Conservation (phyloP, 768 basidiomycete genomes). For the Suillus luteus region DNA sequence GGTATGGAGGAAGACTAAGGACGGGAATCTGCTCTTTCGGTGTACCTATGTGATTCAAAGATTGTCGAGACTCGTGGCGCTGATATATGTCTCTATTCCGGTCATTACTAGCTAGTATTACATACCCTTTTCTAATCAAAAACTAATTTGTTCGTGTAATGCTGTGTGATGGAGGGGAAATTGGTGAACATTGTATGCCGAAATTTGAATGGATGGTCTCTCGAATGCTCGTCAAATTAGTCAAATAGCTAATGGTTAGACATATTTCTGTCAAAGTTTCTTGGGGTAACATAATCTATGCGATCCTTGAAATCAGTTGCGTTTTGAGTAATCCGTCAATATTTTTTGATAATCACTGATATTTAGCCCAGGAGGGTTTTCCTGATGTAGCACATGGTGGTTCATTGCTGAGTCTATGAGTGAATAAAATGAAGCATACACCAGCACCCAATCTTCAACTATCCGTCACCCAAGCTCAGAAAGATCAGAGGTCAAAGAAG, state of each 20-base stretch:
- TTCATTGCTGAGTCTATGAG: too few relatives aligned
- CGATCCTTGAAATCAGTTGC: background rate
- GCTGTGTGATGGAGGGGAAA: background rate
- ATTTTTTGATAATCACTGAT: background rate
- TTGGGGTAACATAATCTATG: slow-evolving; percentile 4
- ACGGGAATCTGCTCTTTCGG: background rate
- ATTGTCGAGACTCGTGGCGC: background rate
- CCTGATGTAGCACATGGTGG: too few relatives aligned
- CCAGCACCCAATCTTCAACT: too few relatives aligned
- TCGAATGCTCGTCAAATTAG: background rate
- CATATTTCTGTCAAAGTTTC: background rate
- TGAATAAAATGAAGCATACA: too few relatives aligned
- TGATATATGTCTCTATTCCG: background rate
- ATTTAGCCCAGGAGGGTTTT: too few relatives aligned
- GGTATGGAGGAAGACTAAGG: too few relatives aligned
- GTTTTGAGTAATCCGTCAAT: background rate
- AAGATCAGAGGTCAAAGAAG: too few relatives aligned
- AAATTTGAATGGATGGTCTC: slow-evolving; percentile 1
- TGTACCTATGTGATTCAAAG: background rate
- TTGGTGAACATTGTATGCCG: background rate
- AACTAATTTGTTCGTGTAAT: background rate
- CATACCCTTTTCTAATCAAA: slow-evolving; percentile 5
- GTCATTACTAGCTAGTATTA: slow-evolving; percentile 1
- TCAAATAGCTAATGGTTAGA: background rate
- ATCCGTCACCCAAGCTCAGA: too few relatives aligned